phyloP scores from a whole-genome alignment of 1,284 basidiomycete genomes.

The Tylopilus sp. region DNA sequence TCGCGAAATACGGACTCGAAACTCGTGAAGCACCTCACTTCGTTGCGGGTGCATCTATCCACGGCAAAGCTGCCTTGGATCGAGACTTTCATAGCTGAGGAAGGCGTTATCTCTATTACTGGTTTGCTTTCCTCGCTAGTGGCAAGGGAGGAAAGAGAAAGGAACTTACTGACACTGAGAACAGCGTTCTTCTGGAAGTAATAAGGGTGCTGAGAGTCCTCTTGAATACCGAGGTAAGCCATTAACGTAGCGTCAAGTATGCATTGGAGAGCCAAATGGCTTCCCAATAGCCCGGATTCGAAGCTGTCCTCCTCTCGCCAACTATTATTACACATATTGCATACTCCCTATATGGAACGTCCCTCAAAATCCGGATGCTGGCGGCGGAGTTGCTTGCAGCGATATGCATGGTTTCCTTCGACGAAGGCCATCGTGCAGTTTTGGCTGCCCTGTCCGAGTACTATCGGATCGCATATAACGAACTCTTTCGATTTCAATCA shows the following conservation, averaged over 20 bases:
- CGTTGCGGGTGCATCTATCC: slow-evolving; percentile 87
- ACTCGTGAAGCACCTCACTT: slow-evolving; percentile 83
- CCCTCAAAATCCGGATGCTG: slow-evolving; percentile 78
- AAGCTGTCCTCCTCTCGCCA: slow-evolving; percentile 72
- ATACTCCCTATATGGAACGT: slow-evolving; percentile 75
- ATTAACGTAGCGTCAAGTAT: background rate
- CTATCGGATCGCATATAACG: slow-evolving; percentile 78
- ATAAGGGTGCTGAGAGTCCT: slow-evolving; percentile 87
- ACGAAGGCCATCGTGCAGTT: slow-evolving; percentile 80
- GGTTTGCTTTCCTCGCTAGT: slow-evolving; percentile 66
- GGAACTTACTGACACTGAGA: slow-evolving; percentile 70
- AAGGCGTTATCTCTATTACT: slow-evolving; percentile 76
- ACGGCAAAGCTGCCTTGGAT: slow-evolving; percentile 87
- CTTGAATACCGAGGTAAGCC: slow-evolving; percentile 85
- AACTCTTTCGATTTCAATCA: slow-evolving; percentile 84
- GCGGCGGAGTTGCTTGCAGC: slow-evolving; percentile 86
- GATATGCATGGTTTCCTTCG: slow-evolving; percentile 80
- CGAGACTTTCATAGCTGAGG: slow-evolving; percentile 77
- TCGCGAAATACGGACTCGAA: slow-evolving; percentile 66
- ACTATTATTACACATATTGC: slow-evolving; percentile 80
- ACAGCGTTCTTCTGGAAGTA: slow-evolving; percentile 76
- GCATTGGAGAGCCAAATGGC: slow-evolving; percentile 10
- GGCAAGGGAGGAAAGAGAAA: slow-evolving; percentile 71
- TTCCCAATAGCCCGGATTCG: slow-evolving; percentile 73
- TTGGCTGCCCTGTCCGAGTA: slow-evolving; percentile 85